phyloP scores from a whole-genome alignment of 78 protist species.

The Emiliania huxleyi region DNA sequence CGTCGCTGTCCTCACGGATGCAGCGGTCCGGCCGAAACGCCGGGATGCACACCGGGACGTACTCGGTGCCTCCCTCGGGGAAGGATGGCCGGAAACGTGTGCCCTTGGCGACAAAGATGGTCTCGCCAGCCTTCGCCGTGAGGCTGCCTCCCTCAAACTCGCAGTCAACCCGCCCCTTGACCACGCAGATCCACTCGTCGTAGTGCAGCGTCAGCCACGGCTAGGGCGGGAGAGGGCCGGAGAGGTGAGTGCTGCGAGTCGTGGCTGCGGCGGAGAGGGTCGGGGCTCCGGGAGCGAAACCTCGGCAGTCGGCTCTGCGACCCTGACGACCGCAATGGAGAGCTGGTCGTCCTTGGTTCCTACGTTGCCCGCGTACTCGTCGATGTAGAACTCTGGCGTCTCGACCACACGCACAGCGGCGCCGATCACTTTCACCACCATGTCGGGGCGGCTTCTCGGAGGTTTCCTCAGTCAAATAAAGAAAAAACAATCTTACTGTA shows the following conservation, averaged over 20 bases:
- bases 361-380: background rate
- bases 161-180: background rate
- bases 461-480: no score
- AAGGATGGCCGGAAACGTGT: background rate
- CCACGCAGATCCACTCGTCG: conserved; percentile 11
- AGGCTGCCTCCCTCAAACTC: background rate
- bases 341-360: background rate
- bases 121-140: background rate
- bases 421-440: no score
- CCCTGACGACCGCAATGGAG: background rate
- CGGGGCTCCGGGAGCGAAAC: no score
- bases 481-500: no score
- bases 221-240: no score
- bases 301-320: background rate
- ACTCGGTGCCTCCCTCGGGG: background rate
- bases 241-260: no score
- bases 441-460: no score
- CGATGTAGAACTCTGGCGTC: background rate
- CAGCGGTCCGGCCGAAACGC: conserved; percentile 22
- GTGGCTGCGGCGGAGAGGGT: no score
- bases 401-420: background rate
- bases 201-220: conserved; percentile 11
- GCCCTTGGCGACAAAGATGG: background rate
- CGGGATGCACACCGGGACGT: background rate
- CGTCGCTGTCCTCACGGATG: background rate